Base-by-base conservation (phyloP, 2,329 filamentous ascomycete genomes). In the Ascosphaera acerosa region DNA sequence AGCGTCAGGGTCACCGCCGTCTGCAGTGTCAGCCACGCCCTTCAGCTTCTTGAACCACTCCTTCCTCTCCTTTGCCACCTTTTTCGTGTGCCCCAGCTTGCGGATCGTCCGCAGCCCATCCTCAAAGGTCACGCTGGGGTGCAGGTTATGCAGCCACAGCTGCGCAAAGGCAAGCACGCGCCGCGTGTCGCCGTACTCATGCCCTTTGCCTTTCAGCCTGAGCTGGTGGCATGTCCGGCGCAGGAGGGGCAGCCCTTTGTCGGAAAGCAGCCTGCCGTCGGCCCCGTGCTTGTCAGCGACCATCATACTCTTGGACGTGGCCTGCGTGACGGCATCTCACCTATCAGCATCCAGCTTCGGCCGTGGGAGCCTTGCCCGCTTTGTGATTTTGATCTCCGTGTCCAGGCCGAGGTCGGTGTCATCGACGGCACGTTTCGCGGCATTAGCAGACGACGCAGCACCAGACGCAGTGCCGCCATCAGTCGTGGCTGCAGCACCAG, bases 111-210 rank as follows among this genome's bases (percentile, higher is more conserved):
- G 57, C 4, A 94, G 58, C 2, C 76, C 87, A 44, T 97, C 87
- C 30, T 76, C 65, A 44, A 97, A 97, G 44, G 81, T 84, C 4
- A 84, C 87, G 45, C 89, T 81, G 9, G 87, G 87, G 45, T 82
- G 97, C 9, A 97, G 60, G 45, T 92, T 81, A 51, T 97, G 84
- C 2, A 97, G 73, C 87, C 87, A 97, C 34, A 91, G 53, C 48
- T 94, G 87, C 47, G 94, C 97, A 47, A 89, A 77, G 15, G 76
- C 78, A 30, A 97, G 61, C 15, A 97, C 62, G 10, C 71, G 68
- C 0, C 72, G 66, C 7, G 81, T 68, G 46, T 97, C 87, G 12
- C 75, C 72, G 51, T 87, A 94, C 71, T 84, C 87, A 47, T 94
- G 78, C 1, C 82, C 84, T 51, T 90, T 94, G 31, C 87, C 87